Conservation (phyloP, 2,329 filamentous ascomycete species). For the Tolypocladium amazonense region DNA sequence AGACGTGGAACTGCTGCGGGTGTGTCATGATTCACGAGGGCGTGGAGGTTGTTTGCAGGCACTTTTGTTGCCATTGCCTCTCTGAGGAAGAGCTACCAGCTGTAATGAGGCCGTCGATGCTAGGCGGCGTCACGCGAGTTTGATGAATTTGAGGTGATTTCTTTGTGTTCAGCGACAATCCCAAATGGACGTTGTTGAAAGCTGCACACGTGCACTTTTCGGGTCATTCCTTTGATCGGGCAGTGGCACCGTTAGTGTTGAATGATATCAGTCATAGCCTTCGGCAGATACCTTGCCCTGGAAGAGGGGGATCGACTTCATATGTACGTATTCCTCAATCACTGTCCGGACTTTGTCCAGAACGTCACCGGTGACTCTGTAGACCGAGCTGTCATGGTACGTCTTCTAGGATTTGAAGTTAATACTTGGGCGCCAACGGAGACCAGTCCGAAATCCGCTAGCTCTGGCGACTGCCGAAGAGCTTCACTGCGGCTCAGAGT, state of each 20-base stretch:
- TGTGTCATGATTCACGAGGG: slow-evolving; percentile 43
- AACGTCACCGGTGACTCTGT: neutral
- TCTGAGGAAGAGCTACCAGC: neutral
- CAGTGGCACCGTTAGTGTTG: neutral
- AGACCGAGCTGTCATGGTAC: neutral
- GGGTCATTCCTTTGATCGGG: neutral
- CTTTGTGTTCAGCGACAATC: neutral
- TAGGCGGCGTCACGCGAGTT: neutral
- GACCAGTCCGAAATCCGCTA: neutral
- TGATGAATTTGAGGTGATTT: neutral
- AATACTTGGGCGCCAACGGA: too few species aligned
- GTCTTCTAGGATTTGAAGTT: neutral
- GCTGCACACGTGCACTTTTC: neutral
- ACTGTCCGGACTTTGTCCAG: too few species aligned
- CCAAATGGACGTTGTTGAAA: neutral
- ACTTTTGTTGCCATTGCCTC: slow-evolving; percentile 35
- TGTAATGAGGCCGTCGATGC: neutral
- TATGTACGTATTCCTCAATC: neutral
- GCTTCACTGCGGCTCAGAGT: neutral
- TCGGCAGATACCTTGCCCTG: neutral
- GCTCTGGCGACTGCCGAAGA: neutral
- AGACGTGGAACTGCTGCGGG: slow-evolving; percentile 38
- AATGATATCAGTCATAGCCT: neutral
- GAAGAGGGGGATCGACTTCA: neutral
- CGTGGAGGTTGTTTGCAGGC: slow-evolving; percentile 37